These are phyloP conservation scores for Cercis canadensis DNA, from an alignment of 306 rosid genomes.

Conservation along the genomic window DNA sequence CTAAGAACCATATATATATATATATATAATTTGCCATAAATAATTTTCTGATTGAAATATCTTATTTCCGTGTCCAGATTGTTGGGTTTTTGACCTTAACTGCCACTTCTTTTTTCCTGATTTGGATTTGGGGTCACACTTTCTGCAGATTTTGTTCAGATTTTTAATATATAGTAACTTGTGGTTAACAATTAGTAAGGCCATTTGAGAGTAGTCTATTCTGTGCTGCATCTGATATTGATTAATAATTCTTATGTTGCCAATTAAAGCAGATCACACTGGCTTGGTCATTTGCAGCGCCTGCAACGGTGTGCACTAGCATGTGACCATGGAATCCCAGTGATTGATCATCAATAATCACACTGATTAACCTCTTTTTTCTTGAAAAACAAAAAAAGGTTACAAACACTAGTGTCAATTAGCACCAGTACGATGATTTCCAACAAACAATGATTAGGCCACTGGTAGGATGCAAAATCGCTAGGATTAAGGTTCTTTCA, in stretches of 20 bases:
- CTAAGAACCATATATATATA: neutral
- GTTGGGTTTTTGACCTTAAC: too few relatives aligned
- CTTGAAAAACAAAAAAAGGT: too few relatives aligned
- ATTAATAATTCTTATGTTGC: constrained; percentile 26
- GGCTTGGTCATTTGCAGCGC: constrained; percentile 35
- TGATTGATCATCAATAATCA: constrained; percentile 17
- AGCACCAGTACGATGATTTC: neutral
- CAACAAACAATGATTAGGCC: too few relatives aligned
- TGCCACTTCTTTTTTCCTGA: too few relatives aligned
- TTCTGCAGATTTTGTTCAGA: constrained; percentile 33
- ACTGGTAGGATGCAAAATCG: too few relatives aligned
- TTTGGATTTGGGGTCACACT: neutral
- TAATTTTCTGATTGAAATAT: constrained; percentile 10
- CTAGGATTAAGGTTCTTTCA: too few relatives aligned
- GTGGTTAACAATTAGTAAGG: neutral
- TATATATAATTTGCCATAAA: neutral
- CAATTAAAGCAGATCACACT: constrained; percentile 36
- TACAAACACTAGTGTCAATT: neutral
- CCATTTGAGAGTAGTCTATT: constrained; percentile 37
- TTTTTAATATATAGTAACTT: constrained; percentile 5
- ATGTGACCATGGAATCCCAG: constrained; percentile 45
- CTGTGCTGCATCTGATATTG: constrained; percentile 42
- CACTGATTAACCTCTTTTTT: neutral
- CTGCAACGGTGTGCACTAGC: constrained; percentile 42
- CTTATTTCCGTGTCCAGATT: constrained; percentile 21